Evolutionary conservation across 257 asterid species (phyloP).

Genomic region (Penstemon eatonii): DNA sequence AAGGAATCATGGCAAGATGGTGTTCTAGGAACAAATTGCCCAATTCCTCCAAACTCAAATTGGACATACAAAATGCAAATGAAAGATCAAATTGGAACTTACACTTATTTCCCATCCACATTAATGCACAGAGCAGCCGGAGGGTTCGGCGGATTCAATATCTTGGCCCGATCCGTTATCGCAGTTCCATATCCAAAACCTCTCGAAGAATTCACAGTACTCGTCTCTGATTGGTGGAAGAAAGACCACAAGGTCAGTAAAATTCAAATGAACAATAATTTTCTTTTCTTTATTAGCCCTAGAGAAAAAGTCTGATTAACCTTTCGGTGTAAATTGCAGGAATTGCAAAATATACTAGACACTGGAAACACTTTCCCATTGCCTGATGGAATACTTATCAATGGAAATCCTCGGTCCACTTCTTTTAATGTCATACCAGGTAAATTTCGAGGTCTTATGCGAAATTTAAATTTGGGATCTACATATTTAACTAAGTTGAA

Average conservation of each 20-base stretch:
- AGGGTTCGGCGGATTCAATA: slow-evolving; percentile 71
- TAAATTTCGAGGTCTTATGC: not conserved
- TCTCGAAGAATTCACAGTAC: slow-evolving; percentile 46
- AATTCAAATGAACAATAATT: too few relatives aligned
- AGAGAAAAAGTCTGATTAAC: not conserved
- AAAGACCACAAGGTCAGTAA: slow-evolving; percentile 63
- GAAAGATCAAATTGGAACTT: slow-evolving; percentile 85
- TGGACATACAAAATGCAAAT: slow-evolving; percentile 83
- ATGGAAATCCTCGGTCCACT: slow-evolving; percentile 51
- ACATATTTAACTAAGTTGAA: too few relatives aligned
- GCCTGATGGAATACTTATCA: slow-evolving; percentile 65
- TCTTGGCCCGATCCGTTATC: slow-evolving; percentile 61
- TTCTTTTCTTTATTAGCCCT: not conserved
- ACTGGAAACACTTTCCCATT: slow-evolving; percentile 50
- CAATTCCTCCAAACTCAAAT: slow-evolving; percentile 70
- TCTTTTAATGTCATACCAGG: slow-evolving; percentile 57
- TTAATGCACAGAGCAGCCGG: slow-evolving; percentile 70
- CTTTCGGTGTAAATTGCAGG: slow-evolving; percentile 32
- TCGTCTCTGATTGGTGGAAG: slow-evolving; percentile 83
- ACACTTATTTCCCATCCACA: slow-evolving; percentile 67
- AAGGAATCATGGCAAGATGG: slow-evolving; percentile 85
- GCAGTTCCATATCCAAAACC: slow-evolving; percentile 76
- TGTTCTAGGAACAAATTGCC: slow-evolving; percentile 90
- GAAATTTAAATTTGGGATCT: not conserved
- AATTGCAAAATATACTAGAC: slow-evolving; percentile 55